phyloP scores from a whole-genome alignment of 2,329 filamentous ascomycete genomes.

The Penicillium sclerotigenum region DNA sequence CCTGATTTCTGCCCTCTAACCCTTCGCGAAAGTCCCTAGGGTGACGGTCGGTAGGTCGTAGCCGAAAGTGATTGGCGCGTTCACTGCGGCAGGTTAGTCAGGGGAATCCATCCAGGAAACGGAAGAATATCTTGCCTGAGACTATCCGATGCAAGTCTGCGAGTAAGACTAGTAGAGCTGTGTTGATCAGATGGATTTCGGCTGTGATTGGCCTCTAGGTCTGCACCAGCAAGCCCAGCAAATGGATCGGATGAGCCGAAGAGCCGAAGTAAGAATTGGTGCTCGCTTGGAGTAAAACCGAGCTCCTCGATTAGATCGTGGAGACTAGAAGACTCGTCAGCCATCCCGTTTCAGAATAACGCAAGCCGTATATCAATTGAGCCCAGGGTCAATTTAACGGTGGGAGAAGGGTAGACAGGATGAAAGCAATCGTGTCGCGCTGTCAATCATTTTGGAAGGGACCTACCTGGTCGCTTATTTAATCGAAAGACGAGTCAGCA shows the following conservation, averaged over 20 bases:
- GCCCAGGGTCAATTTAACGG: not conserved
- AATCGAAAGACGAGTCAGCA: not conserved
- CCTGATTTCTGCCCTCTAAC: not conserved
- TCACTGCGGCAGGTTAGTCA: slow-evolving; percentile 1
- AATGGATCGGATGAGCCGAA: slow-evolving; percentile 1
- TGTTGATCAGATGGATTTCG: not conserved
- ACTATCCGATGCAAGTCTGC: not conserved
- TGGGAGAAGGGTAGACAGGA: not conserved
- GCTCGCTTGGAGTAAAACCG: not conserved
- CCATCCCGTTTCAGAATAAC: not conserved
- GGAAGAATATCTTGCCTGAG: not conserved
- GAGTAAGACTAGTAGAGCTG: not conserved
- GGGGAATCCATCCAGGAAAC: not conserved
- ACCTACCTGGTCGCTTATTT: not conserved
- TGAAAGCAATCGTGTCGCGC: not conserved
- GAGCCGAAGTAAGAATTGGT: not conserved
- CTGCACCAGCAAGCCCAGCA: not conserved
- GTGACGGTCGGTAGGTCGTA: not conserved
- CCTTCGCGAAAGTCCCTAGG: not conserved
- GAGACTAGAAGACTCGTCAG: not conserved
- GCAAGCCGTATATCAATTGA: not conserved
- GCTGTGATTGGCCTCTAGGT: not conserved
- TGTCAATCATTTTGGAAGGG: not conserved
- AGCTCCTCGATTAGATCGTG: not conserved
- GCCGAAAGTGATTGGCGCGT: not conserved